Conservation (phyloP, 805 yeast genomes). For the Wickerhamiella vanderwaltii region DNA sequence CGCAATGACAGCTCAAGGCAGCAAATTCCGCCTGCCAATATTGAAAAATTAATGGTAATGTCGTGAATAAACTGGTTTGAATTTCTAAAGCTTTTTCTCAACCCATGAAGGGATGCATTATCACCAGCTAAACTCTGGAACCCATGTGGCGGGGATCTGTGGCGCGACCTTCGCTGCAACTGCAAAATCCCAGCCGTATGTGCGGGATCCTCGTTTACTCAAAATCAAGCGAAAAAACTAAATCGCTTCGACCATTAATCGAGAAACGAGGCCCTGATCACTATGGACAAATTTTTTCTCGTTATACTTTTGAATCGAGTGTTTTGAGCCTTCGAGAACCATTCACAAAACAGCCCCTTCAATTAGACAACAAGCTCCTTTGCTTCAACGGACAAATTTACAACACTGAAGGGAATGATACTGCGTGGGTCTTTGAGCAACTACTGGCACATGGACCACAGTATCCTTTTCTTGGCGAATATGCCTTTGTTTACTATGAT, state of each 20-base stretch:
- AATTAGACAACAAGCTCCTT: slow-evolving; percentile 29
- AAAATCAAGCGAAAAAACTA: background rate
- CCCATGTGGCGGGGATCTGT: no score
- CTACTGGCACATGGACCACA: slow-evolving; percentile 31
- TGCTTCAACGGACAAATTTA: slow-evolving; percentile 92
- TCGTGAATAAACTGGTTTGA: no score
- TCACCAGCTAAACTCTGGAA: no score
- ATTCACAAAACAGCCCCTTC: slow-evolving; percentile 60
- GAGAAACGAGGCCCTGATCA: slow-evolving; percentile 25
- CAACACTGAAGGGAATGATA: slow-evolving; percentile 49
- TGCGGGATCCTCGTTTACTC: slow-evolving; percentile 26
- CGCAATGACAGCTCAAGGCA: no score
- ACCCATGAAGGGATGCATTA: no score
- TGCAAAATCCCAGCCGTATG: slow-evolving; percentile 16
- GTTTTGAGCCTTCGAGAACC: slow-evolving; percentile 75
- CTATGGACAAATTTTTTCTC: slow-evolving; percentile 9
- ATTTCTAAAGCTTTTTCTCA: no score
- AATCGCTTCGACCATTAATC: slow-evolving; percentile 5
- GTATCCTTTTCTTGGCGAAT: slow-evolving; percentile 48
- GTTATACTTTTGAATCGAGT: slow-evolving; percentile 30
- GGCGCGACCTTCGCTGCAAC: no score
- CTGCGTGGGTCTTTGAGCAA: slow-evolving; percentile 37
- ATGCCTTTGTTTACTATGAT: slow-evolving; percentile 47
- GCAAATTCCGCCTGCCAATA: no score
- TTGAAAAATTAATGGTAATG: no score